Percentiles rank a stretch among this genome's conserved stretches.
Conservation (phyloP, 345 rosid genomes). For the Jatropha curcas region DNA sequence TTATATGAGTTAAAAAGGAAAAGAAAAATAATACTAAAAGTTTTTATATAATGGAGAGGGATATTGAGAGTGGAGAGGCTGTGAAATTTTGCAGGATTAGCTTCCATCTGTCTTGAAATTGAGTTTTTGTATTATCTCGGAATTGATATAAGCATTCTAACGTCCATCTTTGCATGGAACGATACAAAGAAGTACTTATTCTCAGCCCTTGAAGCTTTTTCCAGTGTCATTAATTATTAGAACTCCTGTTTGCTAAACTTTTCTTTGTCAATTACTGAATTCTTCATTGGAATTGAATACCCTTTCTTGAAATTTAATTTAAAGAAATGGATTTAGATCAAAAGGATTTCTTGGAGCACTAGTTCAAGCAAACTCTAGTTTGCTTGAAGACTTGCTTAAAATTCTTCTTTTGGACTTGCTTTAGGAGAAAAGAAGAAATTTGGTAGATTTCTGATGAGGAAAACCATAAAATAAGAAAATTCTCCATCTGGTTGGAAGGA, state of each 20-base stretch:
- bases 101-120: slow-evolving; percentile 31
- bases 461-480: not conserved
- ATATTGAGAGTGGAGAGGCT: slow-evolving; percentile 34
- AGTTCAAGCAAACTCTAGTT: not conserved
- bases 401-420: not conserved
- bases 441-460: slow-evolving; percentile 7
- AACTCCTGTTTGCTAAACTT: not conserved
- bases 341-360: not conserved
- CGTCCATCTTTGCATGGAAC: slow-evolving; percentile 39
- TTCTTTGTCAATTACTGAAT: not conserved
- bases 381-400: not conserved
- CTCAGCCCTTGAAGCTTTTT: slow-evolving; percentile 7
- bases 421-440: not conserved
- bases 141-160: slow-evolving; percentile 22
- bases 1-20: slow-evolving; percentile 25
- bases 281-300: not conserved
- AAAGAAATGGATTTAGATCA: not conserved
- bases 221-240: not conserved
- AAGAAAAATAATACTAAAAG: slow-evolving; percentile 27
- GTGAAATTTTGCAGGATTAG: slow-evolving; percentile 59
- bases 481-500: not conserved
- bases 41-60: slow-evolving; percentile 41
- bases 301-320: not conserved
- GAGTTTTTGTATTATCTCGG: slow-evolving; percentile 42
- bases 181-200: slow-evolving; percentile 19